Base-by-base conservation (phyloP, 495 filamentous ascomycete species). In the Rostrohypoxylon terebratum region DNA sequence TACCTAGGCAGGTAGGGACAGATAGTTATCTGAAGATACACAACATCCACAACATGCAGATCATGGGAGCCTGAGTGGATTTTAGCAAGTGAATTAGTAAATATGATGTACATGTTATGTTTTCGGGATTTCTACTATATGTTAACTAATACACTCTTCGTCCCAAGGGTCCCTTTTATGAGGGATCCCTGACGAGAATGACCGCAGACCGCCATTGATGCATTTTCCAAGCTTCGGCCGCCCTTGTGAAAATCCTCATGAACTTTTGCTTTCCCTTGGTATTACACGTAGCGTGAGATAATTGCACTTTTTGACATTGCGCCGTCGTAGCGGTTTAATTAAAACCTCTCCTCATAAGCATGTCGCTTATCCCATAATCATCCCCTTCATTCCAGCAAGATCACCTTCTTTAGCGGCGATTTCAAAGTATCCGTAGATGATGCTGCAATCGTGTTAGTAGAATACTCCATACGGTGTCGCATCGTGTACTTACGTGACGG, bases 391-490 rank as follows among this genome's bases (percentile, higher is more conserved):
- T 66, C 94, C 94, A 51, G 89, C 87, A 77, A 97, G 91, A 78
- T 98, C 96, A 67, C 96, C 96, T 83, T 99, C 96, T 79, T 97
- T 97, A 73, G 96, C 96, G 23, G 96, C 96, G 77, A 98, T 98
- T 80, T 99, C 96, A 77, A 99, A 98, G 84, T 98, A 98, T 67
- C 94, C 92, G 79, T 98, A 98, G 83, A 98, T 98, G 78, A 98
- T 98, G 34, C 94, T 98, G 67, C 36, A 44, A 11, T 51, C 2
- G 14, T 13, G 50, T 77, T 71, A 80, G 78, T 53, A 18, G 72
- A 21, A 51, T 42, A 18, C 48, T 59, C 33, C 4, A 7, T 1
- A 6, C 1, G 10, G 36, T 25, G n/a, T 34, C 18, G 25, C 28
- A 45, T 13, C 10, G 42, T 31, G 62, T n/a, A 92, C 94, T 91